These are phyloP conservation scores for Aspergillus sp. DNA, from an alignment of 2,329 filamentous ascomycete species.

Conservation along the genomic window DNA sequence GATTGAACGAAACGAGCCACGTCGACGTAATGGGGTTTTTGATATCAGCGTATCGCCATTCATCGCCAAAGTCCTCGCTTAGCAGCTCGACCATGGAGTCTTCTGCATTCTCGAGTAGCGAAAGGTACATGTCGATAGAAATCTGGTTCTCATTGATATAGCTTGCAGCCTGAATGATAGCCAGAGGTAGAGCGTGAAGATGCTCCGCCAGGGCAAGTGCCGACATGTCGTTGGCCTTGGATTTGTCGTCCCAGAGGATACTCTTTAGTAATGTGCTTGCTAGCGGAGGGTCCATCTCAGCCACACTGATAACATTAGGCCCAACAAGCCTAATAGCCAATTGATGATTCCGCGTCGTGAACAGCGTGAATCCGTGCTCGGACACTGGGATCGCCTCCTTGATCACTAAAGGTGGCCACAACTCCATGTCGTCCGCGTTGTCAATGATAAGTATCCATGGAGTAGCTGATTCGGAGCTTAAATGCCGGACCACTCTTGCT, in stretches of 20 bases:
- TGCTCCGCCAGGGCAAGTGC: slow-evolving; percentile 19
- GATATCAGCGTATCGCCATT: not conserved
- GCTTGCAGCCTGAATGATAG: slow-evolving; percentile 30
- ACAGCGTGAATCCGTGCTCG: no score
- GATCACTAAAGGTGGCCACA: no score
- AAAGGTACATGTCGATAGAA: not conserved
- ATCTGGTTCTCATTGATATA: slow-evolving; percentile 25
- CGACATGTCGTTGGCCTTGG: not conserved
- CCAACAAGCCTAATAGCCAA: no score
- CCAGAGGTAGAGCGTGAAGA: slow-evolving; percentile 31
- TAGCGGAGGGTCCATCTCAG: no score
- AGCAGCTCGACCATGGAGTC: not conserved
- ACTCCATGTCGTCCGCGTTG: no score
- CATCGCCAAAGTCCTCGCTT: slow-evolving; percentile 16
- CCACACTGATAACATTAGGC: no score
- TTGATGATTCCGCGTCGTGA: no score
- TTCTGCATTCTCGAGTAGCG: slow-evolving; percentile 13
- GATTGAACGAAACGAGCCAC: slow-evolving; percentile 17
- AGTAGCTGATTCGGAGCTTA: no score
- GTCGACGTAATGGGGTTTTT: slow-evolving; percentile 16
- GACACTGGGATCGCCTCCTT: no score
- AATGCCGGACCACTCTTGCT: no score
- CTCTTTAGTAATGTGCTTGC: not conserved
- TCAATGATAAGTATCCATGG: no score
- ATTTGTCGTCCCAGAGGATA: slow-evolving; percentile 15